Evolutionary conservation across 2,329 filamentous ascomycete genomes (phyloP).

Genomic region (Phaeoacremonium minimum): DNA sequence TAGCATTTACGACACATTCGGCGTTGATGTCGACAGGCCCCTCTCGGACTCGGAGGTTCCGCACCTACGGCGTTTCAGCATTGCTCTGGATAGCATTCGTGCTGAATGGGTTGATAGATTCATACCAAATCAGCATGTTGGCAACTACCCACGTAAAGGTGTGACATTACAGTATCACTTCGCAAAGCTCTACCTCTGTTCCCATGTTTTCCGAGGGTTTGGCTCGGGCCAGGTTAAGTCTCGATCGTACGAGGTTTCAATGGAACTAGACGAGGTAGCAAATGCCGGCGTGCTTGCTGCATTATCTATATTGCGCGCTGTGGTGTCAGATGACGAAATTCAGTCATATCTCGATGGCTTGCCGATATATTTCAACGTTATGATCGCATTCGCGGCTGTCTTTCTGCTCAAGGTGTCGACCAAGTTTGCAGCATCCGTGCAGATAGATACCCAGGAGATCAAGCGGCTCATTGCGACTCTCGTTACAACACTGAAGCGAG

Average conservation of each 20-base stretch:
- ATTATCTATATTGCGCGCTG: constrained; percentile 28
- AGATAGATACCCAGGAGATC: background rate
- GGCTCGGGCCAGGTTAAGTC: background rate
- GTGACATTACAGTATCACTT: constrained; percentile 25
- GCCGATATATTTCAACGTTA: constrained; percentile 46
- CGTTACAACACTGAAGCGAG: constrained; percentile 13
- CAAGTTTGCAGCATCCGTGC: constrained; percentile 15
- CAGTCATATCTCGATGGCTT: constrained; percentile 30
- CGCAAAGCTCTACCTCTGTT: constrained; percentile 26
- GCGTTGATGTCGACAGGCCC: constrained; percentile 38
- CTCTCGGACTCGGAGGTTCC: constrained; percentile 11
- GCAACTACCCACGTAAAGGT: constrained; percentile 25
- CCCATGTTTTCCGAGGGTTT: constrained; percentile 21
- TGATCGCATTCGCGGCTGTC: constrained; percentile 49
- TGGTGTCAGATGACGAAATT: constrained; percentile 28
- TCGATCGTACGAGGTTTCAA: background rate
- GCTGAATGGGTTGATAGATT: constrained; percentile 17
- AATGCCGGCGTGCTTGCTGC: constrained; percentile 19
- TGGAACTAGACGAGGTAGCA: constrained; percentile 9
- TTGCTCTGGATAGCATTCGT: constrained; percentile 15
- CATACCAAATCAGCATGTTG: constrained; percentile 17
- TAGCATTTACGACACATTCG: constrained; percentile 49
- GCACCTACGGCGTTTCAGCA: constrained; percentile 13
- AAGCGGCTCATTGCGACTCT: background rate
- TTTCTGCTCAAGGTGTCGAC: constrained; percentile 44